Base-by-base conservation (phyloP, 2,329 filamentous ascomycete genomes). In the Diaporthe humulicola region DNA sequence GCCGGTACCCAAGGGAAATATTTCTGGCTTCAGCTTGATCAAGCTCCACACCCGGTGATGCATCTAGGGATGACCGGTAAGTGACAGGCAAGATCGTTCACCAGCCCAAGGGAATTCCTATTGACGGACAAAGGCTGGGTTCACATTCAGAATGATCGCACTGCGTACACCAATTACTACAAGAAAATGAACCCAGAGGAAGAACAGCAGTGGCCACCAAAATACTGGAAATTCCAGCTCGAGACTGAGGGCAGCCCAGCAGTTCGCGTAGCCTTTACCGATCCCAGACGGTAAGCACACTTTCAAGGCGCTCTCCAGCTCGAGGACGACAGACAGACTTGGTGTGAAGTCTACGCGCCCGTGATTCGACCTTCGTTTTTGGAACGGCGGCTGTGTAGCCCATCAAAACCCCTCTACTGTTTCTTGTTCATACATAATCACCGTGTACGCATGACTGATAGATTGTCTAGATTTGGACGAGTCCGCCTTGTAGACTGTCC, bases 1-100 rank as follows among this genome's bases (percentile, higher is more conserved):
- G 94, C 94, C 5, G 94, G 94, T 5, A 95, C 94, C 75, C 97
- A 98, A 82, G 97, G 97, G 14, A 99, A 98, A 89, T 98, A 98
- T 82, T 98, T 99, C 83, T 99, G 97, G 92, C 76, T 87, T 45
- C 85, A 86, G 88, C 87, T 98, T 30, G 92, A 95, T 50, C 94
- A 90, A 14, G 90, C 95, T 15, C 96, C 96, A 1, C 97, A 98
- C 84, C 90, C 94, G 0, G 91, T 98, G 40, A 95, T 98, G 91
- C 95, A 98, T 83, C 92, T 97, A 79, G 95, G 95, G 56, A 93
- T 92, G 90, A 91, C 90, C 56, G 90, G 88, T 88, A 82, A 75
- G 79, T 58, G 9, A 19, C 48, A 28, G 19, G 14, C 9, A 25
- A 15, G 14, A 14, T 7, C n/a, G 2, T 6, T 1, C 2, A 30